Evolutionary conservation across 2,329 filamentous ascomycete species (phyloP).

Genomic region (Bretziella fagacearum): DNA sequence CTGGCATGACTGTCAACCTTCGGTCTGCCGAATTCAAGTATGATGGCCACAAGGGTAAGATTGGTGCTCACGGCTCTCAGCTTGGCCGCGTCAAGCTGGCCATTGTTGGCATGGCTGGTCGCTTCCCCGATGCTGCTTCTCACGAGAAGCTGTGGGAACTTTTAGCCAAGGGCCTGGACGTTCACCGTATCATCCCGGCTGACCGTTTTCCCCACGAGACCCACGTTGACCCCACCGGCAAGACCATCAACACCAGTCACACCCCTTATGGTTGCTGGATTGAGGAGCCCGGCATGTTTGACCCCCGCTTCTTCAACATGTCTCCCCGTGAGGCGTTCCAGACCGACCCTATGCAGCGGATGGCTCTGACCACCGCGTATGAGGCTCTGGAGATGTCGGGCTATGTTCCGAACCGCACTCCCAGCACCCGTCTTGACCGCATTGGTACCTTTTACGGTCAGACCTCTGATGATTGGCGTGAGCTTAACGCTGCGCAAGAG

Average conservation of each 20-base stretch:
- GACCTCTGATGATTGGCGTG: slow-evolving; percentile 62
- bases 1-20: slow-evolving; percentile 27
- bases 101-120: slow-evolving; percentile 49
- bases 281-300: slow-evolving; percentile 55
- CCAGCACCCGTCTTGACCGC: slow-evolving; percentile 39
- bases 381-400: slow-evolving; percentile 67
- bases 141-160: slow-evolving; percentile 44
- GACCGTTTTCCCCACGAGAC: slow-evolving; percentile 51
- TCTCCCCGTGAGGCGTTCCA: slow-evolving; percentile 60
- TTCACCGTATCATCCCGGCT: slow-evolving; percentile 43
- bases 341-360: slow-evolving; percentile 58
- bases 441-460: slow-evolving; percentile 63
- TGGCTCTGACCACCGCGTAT: slow-evolving; percentile 58
- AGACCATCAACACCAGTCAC: slow-evolving; percentile 49
- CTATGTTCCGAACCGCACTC: slow-evolving; percentile 48
- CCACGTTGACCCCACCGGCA: slow-evolving; percentile 50
- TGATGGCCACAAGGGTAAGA: slow-evolving; percentile 21
- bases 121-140: slow-evolving; percentile 27
- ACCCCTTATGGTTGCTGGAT: slow-evolving; percentile 55
- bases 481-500: slow-evolving; percentile 57
- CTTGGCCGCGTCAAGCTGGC: slow-evolving; percentile 51
- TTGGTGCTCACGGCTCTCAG: slow-evolving; percentile 31
- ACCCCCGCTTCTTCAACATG: slow-evolving; percentile 69
- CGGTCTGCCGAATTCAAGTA: slow-evolving; percentile 23
- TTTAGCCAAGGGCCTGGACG: slow-evolving; percentile 48